These are phyloP conservation scores for Colletotrichum costaricense DNA, from an alignment of 2,329 filamentous ascomycete species.

Conservation along the genomic window DNA sequence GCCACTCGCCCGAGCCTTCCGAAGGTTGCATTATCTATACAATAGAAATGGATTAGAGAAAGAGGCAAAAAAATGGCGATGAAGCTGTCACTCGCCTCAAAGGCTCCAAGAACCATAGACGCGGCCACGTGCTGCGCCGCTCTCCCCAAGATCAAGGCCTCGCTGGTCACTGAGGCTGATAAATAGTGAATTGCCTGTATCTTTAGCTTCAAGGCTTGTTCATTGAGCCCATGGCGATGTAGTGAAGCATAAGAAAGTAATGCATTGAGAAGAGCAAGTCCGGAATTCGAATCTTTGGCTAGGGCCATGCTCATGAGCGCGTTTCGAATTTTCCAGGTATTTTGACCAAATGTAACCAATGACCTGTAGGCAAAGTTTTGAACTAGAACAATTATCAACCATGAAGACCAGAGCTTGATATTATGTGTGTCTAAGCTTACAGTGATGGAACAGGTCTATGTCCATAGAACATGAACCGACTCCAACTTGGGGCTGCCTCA, in stretches of 20 bases:
- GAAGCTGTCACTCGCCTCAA: neutral
- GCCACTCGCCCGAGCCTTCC: conserved; percentile 8
- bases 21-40: neutral
- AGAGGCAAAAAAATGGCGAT: neutral
- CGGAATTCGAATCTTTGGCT: neutral
- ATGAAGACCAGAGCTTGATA: neutral
- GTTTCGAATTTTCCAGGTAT: conserved; percentile 3
- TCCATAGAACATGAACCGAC: neutral
- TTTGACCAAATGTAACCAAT: conserved; percentile 10
- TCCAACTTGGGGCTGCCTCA: neutral
- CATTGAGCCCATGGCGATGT: conserved; percentile 2
- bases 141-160: neutral
- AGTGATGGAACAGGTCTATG: neutral
- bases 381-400: neutral
- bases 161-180: neutral
- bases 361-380: neutral
- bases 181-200: conserved; percentile 5
- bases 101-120: conserved; percentile 20
- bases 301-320: conserved; percentile 1
- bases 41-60: accelerated
- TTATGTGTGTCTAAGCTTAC: neutral
- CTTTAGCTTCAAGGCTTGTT: neutral
- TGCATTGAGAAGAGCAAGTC: neutral
- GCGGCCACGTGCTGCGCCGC: conserved; percentile 3
- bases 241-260: conserved; percentile 13